Evolutionary conservation across 805 yeast genomes (phyloP), one percentile per base, ranked within the genome.

Genomic region (Komagataella pseudopastoris): DNA sequence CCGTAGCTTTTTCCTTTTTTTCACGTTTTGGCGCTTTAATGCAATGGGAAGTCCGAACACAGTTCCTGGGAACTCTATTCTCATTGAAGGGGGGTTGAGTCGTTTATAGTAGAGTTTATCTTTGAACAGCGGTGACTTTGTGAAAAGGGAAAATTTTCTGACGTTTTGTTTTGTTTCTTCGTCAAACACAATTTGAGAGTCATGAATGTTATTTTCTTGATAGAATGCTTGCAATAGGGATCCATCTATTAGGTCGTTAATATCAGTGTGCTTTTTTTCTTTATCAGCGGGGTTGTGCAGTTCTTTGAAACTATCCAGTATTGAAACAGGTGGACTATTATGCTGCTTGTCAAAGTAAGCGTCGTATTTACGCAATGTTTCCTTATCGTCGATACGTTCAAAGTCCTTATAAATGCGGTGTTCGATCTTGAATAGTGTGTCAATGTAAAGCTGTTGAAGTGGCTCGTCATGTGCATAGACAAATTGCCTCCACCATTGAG

Each of bases 11-110:
- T 52, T 53, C 4, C 58, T 45, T 3, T 55, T 51, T 39, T 51
- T 16, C 45, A 63, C 63, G 18, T 49, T 22, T 2, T 57, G 47
- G n/a, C 62, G 51, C 10, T 47, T 45, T 2, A 55, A 52, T 3
- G 53, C 36, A 10, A 60, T 47, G 2, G 66, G 66, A 16, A 48
- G 46, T 1, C 66, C 66, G 20, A 57, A 56, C 3, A 56, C 51
- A 30, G 56, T 56, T 5, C 62, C 63, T 18, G 49, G 49, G 2
- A 61, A 3, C 6, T 39, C 43, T 2, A 60, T 17, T 2, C 23
- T 45, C 44, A 56, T 30, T 6, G 39, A 30, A 14, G 39, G 39
- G 14, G 39, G 39, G 14, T 30, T 30, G 39, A 14, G 10, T 10
- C 39, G 39, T 30, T 4, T 30, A 14, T 30, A 30, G 8, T 7